Percentiles rank a stretch among this genome's conserved stretches.
phyloP scores from a whole-genome alignment of 768 basidiomycete species.

The Kwoniella heveanensis region DNA sequence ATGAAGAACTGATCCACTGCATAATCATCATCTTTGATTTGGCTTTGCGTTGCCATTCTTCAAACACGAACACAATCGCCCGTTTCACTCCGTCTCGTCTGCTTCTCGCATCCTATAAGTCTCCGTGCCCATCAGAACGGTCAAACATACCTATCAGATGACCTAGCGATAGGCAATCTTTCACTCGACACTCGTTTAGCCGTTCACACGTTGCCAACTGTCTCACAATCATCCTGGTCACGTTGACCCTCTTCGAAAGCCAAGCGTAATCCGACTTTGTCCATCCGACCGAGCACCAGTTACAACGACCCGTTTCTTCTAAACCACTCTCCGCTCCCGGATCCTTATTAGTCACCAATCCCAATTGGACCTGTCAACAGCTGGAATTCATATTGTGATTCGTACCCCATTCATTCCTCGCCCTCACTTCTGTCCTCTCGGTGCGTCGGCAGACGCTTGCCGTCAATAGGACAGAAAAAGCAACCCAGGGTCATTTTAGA shows the following conservation, averaged over 20 bases:
- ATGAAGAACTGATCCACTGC: no score
- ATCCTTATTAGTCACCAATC: no score
- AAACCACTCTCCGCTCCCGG: no score
- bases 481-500: neutral
- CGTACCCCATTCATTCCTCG: neutral
- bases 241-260: neutral
- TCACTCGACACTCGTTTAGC: neutral
- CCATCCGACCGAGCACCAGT: no score
- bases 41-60: neutral
- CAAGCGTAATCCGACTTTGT: no score
- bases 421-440: no score
- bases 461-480: neutral
- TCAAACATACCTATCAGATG: neutral
- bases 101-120: neutral
- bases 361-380: neutral
- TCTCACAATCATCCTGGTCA: neutral
- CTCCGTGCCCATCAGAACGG: neutral
- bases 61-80: neutral
- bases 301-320: no score
- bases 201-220: neutral
- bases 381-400: no score
- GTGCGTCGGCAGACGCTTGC: neutral
- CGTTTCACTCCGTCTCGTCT: conserved; percentile 1
- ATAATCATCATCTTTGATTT: neutral
- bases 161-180: neutral